These are phyloP conservation scores for Nannochloropsis salina DNA, from an alignment of 108 stramenopile species.

Conservation along the genomic window DNA sequence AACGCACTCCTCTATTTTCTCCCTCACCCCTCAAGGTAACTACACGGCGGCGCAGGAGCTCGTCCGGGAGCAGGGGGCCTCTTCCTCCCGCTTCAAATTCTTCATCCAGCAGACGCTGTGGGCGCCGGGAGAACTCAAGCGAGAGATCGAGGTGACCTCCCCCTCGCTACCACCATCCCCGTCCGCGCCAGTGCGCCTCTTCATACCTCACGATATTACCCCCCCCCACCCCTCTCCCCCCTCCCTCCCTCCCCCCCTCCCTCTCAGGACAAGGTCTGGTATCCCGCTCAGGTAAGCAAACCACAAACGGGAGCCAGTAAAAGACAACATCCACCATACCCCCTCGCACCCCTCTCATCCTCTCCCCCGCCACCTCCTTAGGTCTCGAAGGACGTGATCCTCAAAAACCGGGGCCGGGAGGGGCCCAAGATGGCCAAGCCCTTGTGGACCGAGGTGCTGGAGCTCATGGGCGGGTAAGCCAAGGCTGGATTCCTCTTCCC, in stretches of 20 bases:
- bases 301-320: not conserved
- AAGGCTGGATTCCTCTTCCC: not conserved
- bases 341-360: not conserved
- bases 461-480: not conserved
- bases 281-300: conserved; percentile 1
- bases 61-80: not conserved
- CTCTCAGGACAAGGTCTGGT: conserved; percentile 3
- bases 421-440: conserved; percentile 13
- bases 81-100: not conserved
- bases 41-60: not conserved
- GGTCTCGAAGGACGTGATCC: conserved; percentile 17
- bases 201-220: not conserved
- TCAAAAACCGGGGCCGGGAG: not conserved
- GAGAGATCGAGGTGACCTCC: not conserved
- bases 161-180: not conserved
- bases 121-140: not conserved
- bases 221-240: not conserved
- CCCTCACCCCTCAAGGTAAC: not conserved
- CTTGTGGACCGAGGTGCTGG: not conserved
- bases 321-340: not conserved
- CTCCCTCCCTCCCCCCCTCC: conserved; percentile 1
- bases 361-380: not conserved
- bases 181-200: not conserved
- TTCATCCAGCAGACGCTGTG: not conserved
- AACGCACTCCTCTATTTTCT: not conserved